A percentile compares a stretch with the other conserved stretches of the same genome.
Conservation (phyloP, 805 yeast species). For the Cyberlindnera nakhonratchasimensis region DNA sequence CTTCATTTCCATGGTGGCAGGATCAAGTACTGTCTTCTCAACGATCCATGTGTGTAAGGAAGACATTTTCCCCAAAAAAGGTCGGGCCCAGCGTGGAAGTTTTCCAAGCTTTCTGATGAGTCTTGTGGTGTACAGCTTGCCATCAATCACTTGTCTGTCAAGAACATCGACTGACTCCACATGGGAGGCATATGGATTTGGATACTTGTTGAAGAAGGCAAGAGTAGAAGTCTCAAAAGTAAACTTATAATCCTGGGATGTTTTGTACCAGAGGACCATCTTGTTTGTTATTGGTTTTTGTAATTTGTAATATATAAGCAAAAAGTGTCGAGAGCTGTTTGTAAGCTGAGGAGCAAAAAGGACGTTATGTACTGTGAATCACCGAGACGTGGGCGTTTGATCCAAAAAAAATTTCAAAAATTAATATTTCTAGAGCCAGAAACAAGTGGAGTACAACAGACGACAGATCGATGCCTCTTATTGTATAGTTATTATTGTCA, state of each 20-base stretch:
- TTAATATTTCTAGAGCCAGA: no score
- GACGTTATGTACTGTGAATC: no score
- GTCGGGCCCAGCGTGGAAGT: constrained; percentile 74
- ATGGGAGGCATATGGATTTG: constrained; percentile 79
- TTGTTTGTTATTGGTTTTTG: not conserved
- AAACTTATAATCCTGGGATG: constrained; percentile 53
- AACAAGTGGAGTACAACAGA: no score
- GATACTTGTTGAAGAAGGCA: constrained; percentile 72
- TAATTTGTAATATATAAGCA: not conserved
- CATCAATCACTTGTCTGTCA: constrained; percentile 57
- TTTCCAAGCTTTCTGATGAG: constrained; percentile 76
- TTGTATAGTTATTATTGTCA: no score
- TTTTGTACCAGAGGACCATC: constrained; percentile 65
- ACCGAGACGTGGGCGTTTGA: no score
- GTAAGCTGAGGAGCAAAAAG: no score
- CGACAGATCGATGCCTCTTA: no score
- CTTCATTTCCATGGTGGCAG: constrained; percentile 46
- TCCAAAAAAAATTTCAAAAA: no score
- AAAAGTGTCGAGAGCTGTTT: no score
- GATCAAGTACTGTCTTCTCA: constrained; percentile 74
- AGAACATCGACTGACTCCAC: constrained; percentile 82
- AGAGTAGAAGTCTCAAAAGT: constrained; percentile 70
- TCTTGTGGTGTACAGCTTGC: constrained; percentile 67
- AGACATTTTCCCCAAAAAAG: constrained; percentile 65
- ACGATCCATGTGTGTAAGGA: constrained; percentile 66